phyloP scores from a whole-genome alignment of 768 basidiomycete genomes.

The Amanita pseudoporphyria region DNA sequence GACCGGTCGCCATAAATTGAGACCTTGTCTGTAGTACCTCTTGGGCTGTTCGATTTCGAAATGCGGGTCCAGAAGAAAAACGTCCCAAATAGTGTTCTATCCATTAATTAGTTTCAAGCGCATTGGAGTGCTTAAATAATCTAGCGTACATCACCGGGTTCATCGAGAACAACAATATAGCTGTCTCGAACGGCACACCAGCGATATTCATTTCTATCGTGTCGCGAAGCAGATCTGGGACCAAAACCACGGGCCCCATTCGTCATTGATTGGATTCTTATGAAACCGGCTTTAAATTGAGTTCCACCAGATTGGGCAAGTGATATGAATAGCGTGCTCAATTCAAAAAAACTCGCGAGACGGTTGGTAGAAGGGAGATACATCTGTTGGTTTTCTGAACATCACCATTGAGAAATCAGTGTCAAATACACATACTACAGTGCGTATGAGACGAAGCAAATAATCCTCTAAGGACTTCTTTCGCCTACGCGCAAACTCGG shows the following conservation, averaged over 20 bases:
- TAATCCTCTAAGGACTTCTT: conserved; percentile 82
- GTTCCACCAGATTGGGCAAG: conserved; percentile 74
- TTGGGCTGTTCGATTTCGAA: conserved; percentile 88
- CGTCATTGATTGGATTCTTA: conserved; percentile 48
- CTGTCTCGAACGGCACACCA: conserved; percentile 95
- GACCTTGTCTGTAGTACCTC: conserved; percentile 78
- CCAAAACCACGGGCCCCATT: conserved; percentile 49
- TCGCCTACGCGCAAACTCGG: conserved; percentile 76
- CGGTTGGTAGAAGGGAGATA: conserved; percentile 91
- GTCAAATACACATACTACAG: conserved; percentile 52
- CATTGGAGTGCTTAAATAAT: not conserved
- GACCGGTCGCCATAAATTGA: conserved; percentile 50
- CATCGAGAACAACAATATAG: conserved; percentile 79
- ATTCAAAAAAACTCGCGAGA: conserved; percentile 82
- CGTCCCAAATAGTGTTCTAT: conserved; percentile 83
- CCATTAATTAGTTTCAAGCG: not conserved
- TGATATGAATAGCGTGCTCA: conserved; percentile 77
- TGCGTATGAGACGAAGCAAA: conserved; percentile 76
- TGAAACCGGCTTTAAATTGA: conserved; percentile 87
- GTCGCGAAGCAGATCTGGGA: conserved; percentile 53
- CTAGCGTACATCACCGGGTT: conserved; percentile 71
- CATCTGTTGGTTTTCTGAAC: conserved; percentile 49
- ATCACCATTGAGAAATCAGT: not conserved
- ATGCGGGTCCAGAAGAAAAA: conserved; percentile 84
- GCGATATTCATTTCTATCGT: conserved; percentile 51